Evolutionary conservation across 2,329 filamentous ascomycete genomes (phyloP).

Genomic region (Endothia cerciana): DNA sequence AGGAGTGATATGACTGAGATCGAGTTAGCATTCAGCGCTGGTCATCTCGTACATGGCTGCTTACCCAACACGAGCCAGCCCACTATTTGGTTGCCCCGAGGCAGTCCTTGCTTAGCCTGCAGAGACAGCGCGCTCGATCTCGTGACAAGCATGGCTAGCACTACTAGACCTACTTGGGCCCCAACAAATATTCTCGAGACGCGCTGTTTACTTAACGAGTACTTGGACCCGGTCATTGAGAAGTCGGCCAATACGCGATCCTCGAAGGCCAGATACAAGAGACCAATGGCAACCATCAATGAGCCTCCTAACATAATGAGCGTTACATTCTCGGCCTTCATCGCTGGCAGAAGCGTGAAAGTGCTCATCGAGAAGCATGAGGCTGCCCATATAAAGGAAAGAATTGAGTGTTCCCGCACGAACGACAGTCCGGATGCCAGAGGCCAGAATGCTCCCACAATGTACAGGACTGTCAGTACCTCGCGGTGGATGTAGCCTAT

Average conservation of each 20-base stretch:
- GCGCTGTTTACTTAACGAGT: constrained; percentile 41
- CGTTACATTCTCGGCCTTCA: constrained; percentile 77
- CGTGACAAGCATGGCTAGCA: constrained; percentile 84
- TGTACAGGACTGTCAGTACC: constrained; percentile 80
- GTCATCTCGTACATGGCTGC: constrained; percentile 34
- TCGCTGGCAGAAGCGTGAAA: constrained; percentile 86
- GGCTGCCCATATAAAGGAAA: constrained; percentile 72
- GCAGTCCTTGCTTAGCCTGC: constrained; percentile 82
- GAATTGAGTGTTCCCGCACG: constrained; percentile 63
- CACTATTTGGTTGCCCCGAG: constrained; percentile 83
- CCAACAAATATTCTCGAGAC: constrained; percentile 66
- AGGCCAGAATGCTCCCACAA: constrained; percentile 80
- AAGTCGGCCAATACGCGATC: constrained; percentile 58
- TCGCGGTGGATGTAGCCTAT: constrained; percentile 91
- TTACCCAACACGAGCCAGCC: constrained; percentile 80
- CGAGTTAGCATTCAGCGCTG: constrained; percentile 27
- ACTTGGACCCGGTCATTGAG: constrained; percentile 35
- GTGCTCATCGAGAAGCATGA: constrained; percentile 84
- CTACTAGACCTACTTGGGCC: constrained; percentile 75
- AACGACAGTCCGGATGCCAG: constrained; percentile 74
- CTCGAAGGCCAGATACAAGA: constrained; percentile 81
- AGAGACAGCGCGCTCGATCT: constrained; percentile 83
- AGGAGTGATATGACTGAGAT: constrained; percentile 70
- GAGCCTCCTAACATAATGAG: constrained; percentile 76
- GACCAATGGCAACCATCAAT: constrained; percentile 76